Percentiles rank a stretch among this genome's conserved stretches.
These are phyloP conservation scores for Rhodotorula sp. DNA, from an alignment of 1,284 basidiomycete genomes.

Conservation along the genomic window DNA sequence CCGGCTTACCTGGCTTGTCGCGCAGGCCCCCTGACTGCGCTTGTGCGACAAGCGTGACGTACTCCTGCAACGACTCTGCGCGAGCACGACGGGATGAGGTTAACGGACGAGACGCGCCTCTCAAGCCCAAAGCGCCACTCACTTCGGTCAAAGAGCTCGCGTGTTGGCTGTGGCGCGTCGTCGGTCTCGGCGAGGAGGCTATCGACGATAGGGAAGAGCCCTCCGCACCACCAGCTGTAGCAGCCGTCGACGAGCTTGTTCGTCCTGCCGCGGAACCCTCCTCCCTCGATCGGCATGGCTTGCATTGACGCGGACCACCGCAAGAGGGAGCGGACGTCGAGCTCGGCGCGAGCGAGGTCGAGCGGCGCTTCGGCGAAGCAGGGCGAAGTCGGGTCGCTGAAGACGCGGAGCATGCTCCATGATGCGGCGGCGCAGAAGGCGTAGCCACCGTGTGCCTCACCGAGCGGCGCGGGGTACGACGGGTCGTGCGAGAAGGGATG, in stretches of 20 bases:
- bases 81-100: neutral
- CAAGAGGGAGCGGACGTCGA: conserved; percentile 65
- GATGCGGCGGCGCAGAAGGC: conserved; percentile 87
- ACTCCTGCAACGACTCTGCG: conserved; percentile 74
- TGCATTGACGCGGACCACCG: conserved; percentile 89
- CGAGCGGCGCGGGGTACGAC: conserved; percentile 60
- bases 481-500: conserved; percentile 52
- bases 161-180: conserved; percentile 37
- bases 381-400: conserved; percentile 12
- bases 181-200: conserved; percentile 51
- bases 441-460: conserved; percentile 98
- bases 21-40: conserved; percentile 78
- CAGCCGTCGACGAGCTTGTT: conserved; percentile 99
- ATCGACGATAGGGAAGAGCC: conserved; percentile 77
- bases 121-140: conserved; percentile 33
- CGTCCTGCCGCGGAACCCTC: conserved; percentile 88
- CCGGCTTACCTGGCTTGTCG: conserved; percentile 91
- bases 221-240: conserved; percentile 98
- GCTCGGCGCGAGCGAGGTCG: conserved; percentile 35
- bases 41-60: conserved; percentile 82
- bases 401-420: conserved; percentile 71
- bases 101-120: no score
- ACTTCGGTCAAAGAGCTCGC: conserved; percentile 51
- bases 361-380: conserved; percentile 15
- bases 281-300: conserved; percentile 75